These are phyloP conservation scores for Phlebopus sp. DNA, from an alignment of 1,284 basidiomycete genomes.

Conservation along the genomic window DNA sequence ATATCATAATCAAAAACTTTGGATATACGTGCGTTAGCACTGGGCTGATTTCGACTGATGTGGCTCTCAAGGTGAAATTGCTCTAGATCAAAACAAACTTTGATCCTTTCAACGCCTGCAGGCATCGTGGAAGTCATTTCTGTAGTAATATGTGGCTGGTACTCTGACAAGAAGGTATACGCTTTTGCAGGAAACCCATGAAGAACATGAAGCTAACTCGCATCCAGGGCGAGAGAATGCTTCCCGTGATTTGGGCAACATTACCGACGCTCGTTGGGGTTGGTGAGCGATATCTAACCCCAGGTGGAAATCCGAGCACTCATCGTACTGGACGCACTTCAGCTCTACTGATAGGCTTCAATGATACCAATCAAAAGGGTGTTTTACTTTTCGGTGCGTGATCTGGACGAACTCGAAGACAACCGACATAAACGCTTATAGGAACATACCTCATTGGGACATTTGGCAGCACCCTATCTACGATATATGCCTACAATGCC, in stretches of 20 bases:
- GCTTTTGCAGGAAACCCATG: background rate
- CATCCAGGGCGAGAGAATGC: conserved; percentile 53
- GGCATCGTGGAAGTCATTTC: conserved; percentile 49
- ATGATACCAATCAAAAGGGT: conserved; percentile 49
- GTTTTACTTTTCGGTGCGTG: conserved; percentile 53
- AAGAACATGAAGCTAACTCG: background rate
- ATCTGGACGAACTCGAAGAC: background rate
- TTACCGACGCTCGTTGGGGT: conserved; percentile 60
- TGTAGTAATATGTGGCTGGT: conserved; percentile 55
- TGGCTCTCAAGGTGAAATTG: background rate
- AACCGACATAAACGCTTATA: conserved; percentile 16
- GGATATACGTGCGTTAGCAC: conserved; percentile 50
- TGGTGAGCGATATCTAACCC: conserved; percentile 27
- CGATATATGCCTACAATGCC: conserved; percentile 64
- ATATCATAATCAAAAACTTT: conserved; percentile 57
- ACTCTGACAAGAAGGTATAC: conserved; percentile 54
- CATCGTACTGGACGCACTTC: background rate
- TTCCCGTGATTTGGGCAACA: conserved; percentile 57
- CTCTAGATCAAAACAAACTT: conserved; percentile 51
- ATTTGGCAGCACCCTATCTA: conserved; percentile 56
- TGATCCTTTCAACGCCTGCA: conserved; percentile 58
- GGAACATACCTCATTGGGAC: conserved; percentile 55
- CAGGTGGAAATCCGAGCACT: background rate
- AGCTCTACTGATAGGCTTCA: conserved; percentile 58
- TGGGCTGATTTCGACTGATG: background rate